These are phyloP conservation scores for Candida krabiensis DNA, from an alignment of 805 yeast genomes.

Conservation along the genomic window DNA sequence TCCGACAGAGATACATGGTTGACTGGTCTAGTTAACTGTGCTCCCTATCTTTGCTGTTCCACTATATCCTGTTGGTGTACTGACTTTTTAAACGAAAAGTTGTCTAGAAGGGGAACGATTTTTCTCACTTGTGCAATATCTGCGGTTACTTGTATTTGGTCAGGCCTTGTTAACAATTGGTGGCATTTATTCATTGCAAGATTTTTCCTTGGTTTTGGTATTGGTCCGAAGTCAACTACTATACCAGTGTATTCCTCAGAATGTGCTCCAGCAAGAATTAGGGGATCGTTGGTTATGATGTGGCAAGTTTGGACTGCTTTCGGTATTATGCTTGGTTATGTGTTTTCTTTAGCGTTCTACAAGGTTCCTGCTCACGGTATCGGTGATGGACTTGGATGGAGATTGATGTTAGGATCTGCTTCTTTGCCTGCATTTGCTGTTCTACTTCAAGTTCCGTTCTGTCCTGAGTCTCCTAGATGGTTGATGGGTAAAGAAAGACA, in stretches of 20 bases:
- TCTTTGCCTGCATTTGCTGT: conserved; percentile 65
- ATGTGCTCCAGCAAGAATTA: conserved; percentile 57
- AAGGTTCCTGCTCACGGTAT: conserved; percentile 47
- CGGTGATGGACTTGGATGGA: conserved; percentile 60
- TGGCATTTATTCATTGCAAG: conserved; percentile 67
- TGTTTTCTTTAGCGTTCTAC: conserved; percentile 62
- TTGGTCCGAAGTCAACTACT: conserved; percentile 76
- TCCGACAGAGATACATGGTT: conserved; percentile 53
- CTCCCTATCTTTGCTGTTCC: conserved; percentile 69
- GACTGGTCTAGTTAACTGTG: conserved; percentile 64
- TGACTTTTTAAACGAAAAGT: conserved; percentile 53
- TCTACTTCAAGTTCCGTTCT: conserved; percentile 58
- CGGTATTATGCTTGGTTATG: conserved; percentile 74
- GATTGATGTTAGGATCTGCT: conserved; percentile 70
- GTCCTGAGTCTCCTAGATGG: conserved; percentile 80
- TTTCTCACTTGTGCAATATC: conserved; percentile 63
- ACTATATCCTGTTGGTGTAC: conserved; percentile 63
- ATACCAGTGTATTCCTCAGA: conserved; percentile 72
- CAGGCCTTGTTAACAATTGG: conserved; percentile 63
- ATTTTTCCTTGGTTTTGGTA: conserved; percentile 63
- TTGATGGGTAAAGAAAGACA: conserved; percentile 70
- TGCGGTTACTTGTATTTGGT: conserved; percentile 66
- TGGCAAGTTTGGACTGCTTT: conserved; percentile 78
- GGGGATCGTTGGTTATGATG: conserved; percentile 71
- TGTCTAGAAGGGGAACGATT: conserved; percentile 68